These are phyloP conservation scores for Hydnomerulius pinastri DNA, from an alignment of 768 basidiomycete genomes.

Conservation along the genomic window DNA sequence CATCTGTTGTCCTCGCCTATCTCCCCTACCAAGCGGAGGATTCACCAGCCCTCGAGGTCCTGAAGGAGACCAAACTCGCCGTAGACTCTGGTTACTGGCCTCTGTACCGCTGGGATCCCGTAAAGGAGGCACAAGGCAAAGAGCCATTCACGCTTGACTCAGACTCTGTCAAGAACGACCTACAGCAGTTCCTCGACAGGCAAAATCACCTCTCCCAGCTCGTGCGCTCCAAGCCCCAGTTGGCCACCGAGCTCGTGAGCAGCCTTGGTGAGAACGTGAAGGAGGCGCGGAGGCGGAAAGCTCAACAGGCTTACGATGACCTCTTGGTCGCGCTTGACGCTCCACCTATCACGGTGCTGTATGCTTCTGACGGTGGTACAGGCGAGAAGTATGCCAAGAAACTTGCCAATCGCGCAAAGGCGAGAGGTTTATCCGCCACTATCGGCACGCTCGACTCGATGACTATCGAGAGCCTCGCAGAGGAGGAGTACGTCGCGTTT, in stretches of 20 bases:
- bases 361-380: conserved; percentile 91
- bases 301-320: conserved; percentile 80
- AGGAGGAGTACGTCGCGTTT: conserved; percentile 79
- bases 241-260: conserved; percentile 81
- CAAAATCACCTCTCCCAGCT: conserved; percentile 97
- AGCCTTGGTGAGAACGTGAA: conserved; percentile 83
- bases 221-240: conserved; percentile 73
- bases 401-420: conserved; percentile 77
- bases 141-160: conserved; percentile 94
- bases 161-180: conserved; percentile 89
- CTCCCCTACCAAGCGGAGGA: conserved; percentile 84
- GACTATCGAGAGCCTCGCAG: conserved; percentile 68
- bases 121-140: conserved; percentile 68
- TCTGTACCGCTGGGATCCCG: conserved; percentile 95
- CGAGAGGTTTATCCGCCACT: conserved; percentile 77
- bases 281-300: conserved; percentile 79
- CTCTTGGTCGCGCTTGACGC: conserved; percentile 84
- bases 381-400: conserved; percentile 97
- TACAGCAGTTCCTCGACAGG: conserved; percentile 91
- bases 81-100: conserved; percentile 98
- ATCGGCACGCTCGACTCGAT: conserved; percentile 81
- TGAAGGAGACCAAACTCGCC: conserved; percentile 97
- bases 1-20: conserved; percentile 91
- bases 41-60: conserved; percentile 79
- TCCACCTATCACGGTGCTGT: conserved; percentile 86